Base-by-base conservation (phyloP, 2,329 filamentous ascomycete species). In the Teratosphaeria gauchensis region DNA sequence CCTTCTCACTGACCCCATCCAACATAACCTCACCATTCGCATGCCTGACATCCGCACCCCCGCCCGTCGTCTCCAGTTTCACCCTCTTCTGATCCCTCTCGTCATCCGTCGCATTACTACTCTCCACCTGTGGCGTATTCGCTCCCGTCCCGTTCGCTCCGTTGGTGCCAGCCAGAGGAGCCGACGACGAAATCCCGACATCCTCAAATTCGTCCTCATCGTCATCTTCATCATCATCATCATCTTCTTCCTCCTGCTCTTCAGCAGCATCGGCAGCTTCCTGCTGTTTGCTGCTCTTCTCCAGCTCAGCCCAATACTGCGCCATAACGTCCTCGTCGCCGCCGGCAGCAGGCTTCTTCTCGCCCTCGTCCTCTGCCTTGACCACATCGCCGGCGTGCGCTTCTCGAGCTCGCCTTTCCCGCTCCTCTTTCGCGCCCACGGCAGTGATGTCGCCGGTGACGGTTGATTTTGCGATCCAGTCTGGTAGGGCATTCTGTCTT, bases 291-390 rank as follows among this genome's bases (percentile, higher is more conserved):
- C 86, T 81, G 62, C 85, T 83, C 4, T 79, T 81, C 65, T 84
- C 85, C 19, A 90, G 77, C 59, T 81, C 82, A 42, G 82, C 82
- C 69, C 89, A 90, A 58, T 88, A 84, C 57, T 84, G 83, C 58
- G 86, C 85, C 62, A 90, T 77, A 32, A 80, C 77, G 60, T 84
- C 78, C 28, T 79, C 81, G 58, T 77, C 76, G n/a, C 54, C 63
- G 48, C 51, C 54, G 4, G 61, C 59, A 14, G 59, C 60, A 19
- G 62, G 62, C 60, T 70, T 70, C 62, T 67, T 69, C 53, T 61
- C 58, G 42, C 57, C 60, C n/a, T 59, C 62, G 7, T 61, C 58
- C 33, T 58, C 59, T n/a, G 53, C 54, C 21, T 30, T 24, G 42
- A 56, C 55, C 19, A 16, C 53, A 14, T 24, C 21, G 52, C 77